Conservation (phyloP, 2,329 filamentous ascomycete species). For the Juglanconis sp. region DNA sequence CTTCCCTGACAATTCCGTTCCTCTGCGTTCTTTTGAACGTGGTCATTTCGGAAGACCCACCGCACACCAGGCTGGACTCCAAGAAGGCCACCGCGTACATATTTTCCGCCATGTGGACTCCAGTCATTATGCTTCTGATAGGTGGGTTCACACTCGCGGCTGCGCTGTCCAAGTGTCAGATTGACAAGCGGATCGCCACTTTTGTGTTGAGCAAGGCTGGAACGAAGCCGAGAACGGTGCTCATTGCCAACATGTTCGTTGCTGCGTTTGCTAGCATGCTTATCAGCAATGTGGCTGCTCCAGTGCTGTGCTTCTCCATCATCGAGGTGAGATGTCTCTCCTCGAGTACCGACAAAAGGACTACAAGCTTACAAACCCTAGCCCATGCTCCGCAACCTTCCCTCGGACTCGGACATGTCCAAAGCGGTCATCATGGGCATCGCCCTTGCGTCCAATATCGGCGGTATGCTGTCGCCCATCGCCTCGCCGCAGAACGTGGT, state of each 20-base stretch:
- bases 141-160: constrained; percentile 96
- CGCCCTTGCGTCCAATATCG: constrained; percentile 90
- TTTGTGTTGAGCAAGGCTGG: constrained; percentile 95
- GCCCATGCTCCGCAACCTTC: constrained; percentile 91
- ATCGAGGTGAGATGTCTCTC: constrained; percentile 65
- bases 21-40: constrained; percentile 84
- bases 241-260: constrained; percentile 98
- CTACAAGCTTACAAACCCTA: constrained; percentile 31
- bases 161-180: constrained; percentile 93
- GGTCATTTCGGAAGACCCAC: constrained; percentile 69
- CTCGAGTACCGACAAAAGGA: neutral
- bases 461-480: constrained; percentile 93
- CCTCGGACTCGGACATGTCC: constrained; percentile 85
- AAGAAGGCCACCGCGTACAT: constrained; percentile 80
- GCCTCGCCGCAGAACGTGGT: constrained; percentile 97
- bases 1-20: constrained; percentile 89
- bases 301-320: constrained; percentile 95
- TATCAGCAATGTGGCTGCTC: constrained; percentile 96
- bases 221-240: constrained; percentile 80
- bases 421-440: constrained; percentile 95
- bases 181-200: constrained; percentile 95
- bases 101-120: constrained; percentile 97
- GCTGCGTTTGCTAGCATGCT: constrained; percentile 98
- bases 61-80: constrained; percentile 68
- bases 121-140: constrained; percentile 95